A percentile compares a stretch with the other conserved stretches of the same genome.
These are phyloP conservation scores for Schizothecium vesticola DNA, from an alignment of 495 filamentous ascomycete species.

Conservation along the genomic window DNA sequence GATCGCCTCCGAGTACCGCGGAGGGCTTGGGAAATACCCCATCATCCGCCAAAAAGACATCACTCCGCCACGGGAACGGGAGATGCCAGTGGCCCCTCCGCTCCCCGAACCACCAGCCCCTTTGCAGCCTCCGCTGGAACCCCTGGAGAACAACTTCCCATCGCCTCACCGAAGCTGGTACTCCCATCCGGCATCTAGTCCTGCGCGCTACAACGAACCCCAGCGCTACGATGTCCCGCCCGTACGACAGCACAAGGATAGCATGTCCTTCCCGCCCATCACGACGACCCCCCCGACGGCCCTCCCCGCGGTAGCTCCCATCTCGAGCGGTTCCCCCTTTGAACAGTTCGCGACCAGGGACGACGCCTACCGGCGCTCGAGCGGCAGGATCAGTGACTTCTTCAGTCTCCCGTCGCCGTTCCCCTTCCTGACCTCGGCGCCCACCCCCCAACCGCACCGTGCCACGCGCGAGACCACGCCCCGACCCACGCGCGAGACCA, in stretches of 20 bases:
- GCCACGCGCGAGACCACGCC: conserved; percentile 12
- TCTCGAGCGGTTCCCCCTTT: background rate
- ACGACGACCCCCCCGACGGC: background rate
- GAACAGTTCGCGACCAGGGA: conserved; percentile 27
- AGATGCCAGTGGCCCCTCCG: background rate
- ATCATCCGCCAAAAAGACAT: conserved; percentile 37
- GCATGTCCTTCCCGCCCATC: background rate
- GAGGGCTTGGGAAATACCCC: conserved; percentile 71
- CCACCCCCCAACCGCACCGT: conserved; percentile 5
- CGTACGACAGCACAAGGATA: background rate
- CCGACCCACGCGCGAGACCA: conserved; percentile 14
- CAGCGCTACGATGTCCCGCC: background rate
- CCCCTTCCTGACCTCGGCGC: conserved; percentile 16
- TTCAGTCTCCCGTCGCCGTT: conserved; percentile 27
- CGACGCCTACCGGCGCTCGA: conserved; percentile 13
- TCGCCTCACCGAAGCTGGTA: background rate
- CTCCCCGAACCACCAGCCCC: background rate
- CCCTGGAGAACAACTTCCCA: background rate
- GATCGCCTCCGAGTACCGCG: conserved; percentile 89
- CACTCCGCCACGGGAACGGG: conserved; percentile 25
- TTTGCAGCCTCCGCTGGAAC: background rate
- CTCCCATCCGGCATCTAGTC: background rate
- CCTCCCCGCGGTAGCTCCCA: background rate
- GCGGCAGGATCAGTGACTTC: conserved; percentile 26
- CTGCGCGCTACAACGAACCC: background rate